A percentile compares a stretch with the other conserved stretches of the same genome.
Evolutionary conservation across 129 eudicot genomes (phyloP).

Genomic region (Scalesia atractyloides): DNA sequence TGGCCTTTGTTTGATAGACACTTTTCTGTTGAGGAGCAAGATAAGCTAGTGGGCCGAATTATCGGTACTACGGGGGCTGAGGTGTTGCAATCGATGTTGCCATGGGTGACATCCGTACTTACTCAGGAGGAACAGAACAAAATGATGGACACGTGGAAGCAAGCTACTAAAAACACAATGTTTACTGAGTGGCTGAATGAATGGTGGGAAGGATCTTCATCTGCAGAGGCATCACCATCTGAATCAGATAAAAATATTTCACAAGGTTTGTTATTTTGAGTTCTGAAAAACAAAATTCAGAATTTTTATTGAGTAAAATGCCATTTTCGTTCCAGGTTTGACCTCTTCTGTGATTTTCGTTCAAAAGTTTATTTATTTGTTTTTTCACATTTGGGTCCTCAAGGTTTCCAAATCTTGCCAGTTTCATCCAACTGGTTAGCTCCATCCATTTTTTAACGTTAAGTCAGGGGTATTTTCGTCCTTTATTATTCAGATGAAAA

Average conservation of each 20-base stretch:
- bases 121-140: constrained; percentile 96
- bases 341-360: too few species aligned
- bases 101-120: constrained; percentile 99
- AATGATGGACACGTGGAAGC: constrained; percentile 98
- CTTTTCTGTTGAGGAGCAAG: constrained; percentile 95
- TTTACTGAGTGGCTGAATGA: constrained; percentile 98
- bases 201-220: constrained; percentile 92
- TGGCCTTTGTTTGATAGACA: constrained; percentile 98
- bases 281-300: background rate
- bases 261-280: constrained; percentile 55
- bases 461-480: too few species aligned
- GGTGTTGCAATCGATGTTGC: constrained; percentile 97
- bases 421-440: too few species aligned
- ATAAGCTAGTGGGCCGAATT: constrained; percentile 91
- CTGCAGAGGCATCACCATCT: constrained; percentile 57
- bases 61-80: constrained; percentile 99
- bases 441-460: too few species aligned
- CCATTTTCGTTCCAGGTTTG: too few species aligned
- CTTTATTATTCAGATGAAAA: too few species aligned
- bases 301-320: background rate
- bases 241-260: constrained; percentile 47
- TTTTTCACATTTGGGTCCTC: too few species aligned
- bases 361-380: too few species aligned
- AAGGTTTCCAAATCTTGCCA: too few species aligned
- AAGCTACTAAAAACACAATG: constrained; percentile 97